Evolutionary conservation across 371 early-diverging fungal genomes (phyloP), one percentile per base, ranked within the genome.

Genomic region (Mortierella sp.): DNA sequence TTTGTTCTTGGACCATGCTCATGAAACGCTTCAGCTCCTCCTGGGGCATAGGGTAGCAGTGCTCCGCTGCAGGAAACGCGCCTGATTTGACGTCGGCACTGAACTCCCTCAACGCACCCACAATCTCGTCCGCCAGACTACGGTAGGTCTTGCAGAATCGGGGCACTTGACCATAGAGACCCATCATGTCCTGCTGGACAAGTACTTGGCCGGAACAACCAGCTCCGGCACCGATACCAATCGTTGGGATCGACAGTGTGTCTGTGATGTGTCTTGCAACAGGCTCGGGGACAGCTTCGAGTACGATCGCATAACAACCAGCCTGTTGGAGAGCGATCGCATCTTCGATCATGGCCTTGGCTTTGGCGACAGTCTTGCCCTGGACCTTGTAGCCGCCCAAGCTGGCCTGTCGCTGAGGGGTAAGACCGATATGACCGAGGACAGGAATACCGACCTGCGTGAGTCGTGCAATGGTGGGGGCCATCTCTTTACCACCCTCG

Each of bases 151-250:
- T 98, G 80, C 96, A 97, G 89, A 98, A 98, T 72, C 96, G 96
- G 71, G 77, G 57, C 0, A 81, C 70, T 26, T 68, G 84, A 21
- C 84, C 82, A 38, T 88, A 81, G 45, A 96, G 88, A 24, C 98
- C 98, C 44, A 98, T 81, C 88, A 95, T 95, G 83, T 99, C 99
- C 80, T 95, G 91, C 82, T 94, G 92, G n/a, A 99, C 99, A 45
- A 98, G 90, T 19, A 98, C 98, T 87, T 99, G 99, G 24, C 99
- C 99, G 7, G 96, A 96, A 26, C 95, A 95, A 0, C 92, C 89
- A 7, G 92, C 84, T 10, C 99, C 99, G 2, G 98, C 97, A 45
- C 99, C 99, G 80, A 99, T 99, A 28, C 99, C 99, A 78, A 99
- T 98, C 10, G 99, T 98, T 11, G 98, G 99, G 26, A 98, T 91